A percentile compares a stretch with the other conserved stretches of the same genome.
Conservation (phyloP, 768 basidiomycete species). For the Galerina marginata region DNA sequence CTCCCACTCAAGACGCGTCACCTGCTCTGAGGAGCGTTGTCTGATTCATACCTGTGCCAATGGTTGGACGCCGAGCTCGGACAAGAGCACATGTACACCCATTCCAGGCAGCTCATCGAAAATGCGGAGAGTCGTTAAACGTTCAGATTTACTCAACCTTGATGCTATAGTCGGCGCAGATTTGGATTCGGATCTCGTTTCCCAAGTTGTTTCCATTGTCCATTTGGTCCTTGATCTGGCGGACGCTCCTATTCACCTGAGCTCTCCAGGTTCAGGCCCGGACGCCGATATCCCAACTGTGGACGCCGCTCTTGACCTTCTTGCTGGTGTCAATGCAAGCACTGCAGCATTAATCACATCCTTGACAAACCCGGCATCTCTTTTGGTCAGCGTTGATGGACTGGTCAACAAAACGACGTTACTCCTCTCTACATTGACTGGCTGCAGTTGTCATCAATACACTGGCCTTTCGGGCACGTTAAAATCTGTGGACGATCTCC, state of each 20-base stretch:
- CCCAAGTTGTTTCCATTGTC: conserved; percentile 24
- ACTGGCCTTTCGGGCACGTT: conserved; percentile 24
- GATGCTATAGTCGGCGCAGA: conserved; percentile 12
- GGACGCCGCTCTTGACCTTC: conserved; percentile 18
- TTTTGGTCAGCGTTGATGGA: conserved; percentile 23
- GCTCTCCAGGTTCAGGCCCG: neutral
- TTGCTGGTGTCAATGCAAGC: conserved; percentile 24
- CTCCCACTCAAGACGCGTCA: conserved; percentile 27
- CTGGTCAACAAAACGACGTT: conserved; percentile 27
- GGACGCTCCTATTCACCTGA: conserved; percentile 4
- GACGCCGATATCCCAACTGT: conserved; percentile 3
- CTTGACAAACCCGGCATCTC: conserved; percentile 17
- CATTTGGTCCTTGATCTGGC: conserved; percentile 26
- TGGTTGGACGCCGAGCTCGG: conserved; percentile 31
- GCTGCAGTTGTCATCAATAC: conserved; percentile 25
- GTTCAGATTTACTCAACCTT: conserved; percentile 8
- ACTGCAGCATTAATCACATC: conserved; percentile 28
- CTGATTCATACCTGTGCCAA: conserved; percentile 31
- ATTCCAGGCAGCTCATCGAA: conserved; percentile 4
- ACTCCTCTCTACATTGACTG: conserved; percentile 20
- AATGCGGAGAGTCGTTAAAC: conserved; percentile 27
- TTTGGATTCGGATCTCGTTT: conserved; percentile 22
- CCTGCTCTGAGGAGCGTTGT: conserved; percentile 33
- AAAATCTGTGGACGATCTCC: conserved; percentile 21
- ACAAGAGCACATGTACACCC: conserved; percentile 26